Percentiles rank a stretch among this genome's conserved stretches.
Conservation (phyloP, 805 yeast species). For the Jamesozyma jinghongensis region DNA sequence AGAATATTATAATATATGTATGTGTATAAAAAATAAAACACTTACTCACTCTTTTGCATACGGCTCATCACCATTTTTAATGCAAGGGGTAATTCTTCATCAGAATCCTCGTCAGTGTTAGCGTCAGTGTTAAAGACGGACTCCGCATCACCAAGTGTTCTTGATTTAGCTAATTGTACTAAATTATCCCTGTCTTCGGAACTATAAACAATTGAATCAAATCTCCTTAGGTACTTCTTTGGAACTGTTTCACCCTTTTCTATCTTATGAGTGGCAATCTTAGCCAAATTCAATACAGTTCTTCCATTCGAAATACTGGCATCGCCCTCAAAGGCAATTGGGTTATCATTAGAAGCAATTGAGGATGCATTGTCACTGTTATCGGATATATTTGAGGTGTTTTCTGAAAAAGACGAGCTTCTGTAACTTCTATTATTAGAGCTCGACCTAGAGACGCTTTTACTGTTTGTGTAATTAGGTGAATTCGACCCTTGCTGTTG, state of each 20-base stretch:
- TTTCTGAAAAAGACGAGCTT: background rate
- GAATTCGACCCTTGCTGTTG: too few relatives aligned
- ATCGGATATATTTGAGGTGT: background rate
- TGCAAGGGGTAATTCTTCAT: slow-evolving; percentile 33
- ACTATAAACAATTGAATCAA: slow-evolving; percentile 32
- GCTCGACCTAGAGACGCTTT: background rate
- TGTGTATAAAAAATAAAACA: background rate
- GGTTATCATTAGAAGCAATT: background rate
- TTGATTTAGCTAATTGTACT: slow-evolving; percentile 2
- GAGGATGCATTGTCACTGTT: background rate
- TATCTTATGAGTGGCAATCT: slow-evolving; percentile 24
- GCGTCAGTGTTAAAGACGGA: slow-evolving; percentile 11
- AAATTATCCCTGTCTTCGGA: slow-evolving; percentile 7
- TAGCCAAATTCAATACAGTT: slow-evolving; percentile 14
- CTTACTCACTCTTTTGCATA: slow-evolving; percentile 7
- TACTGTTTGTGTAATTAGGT: too few relatives aligned
- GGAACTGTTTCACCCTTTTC: slow-evolving; percentile 17
- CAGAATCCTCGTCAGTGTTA: slow-evolving; percentile 11
- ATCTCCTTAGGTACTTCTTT: slow-evolving; percentile 29
- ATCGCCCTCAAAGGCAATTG: slow-evolving; percentile 8
- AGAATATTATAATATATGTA: too few relatives aligned
- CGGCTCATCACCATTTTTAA: slow-evolving; percentile 31
- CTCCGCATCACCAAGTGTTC: slow-evolving; percentile 22
- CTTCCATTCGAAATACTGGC: slow-evolving; percentile 7
- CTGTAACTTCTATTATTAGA: background rate